phyloP scores from a whole-genome alignment of 768 basidiomycete species.

The Strobilomyces confusus region DNA sequence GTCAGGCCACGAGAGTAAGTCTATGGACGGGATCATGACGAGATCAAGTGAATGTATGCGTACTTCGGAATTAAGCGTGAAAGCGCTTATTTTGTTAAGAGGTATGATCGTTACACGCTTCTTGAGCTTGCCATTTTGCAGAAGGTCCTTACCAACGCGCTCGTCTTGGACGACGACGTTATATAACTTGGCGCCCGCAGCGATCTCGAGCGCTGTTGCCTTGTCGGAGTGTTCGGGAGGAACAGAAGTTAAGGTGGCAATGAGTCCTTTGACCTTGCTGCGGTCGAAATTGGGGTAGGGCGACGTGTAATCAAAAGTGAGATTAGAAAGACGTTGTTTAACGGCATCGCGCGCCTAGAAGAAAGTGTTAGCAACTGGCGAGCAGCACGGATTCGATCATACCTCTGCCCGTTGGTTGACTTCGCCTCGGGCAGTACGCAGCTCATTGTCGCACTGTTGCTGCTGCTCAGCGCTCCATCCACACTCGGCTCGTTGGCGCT shows the following conservation, averaged over 20 bases:
- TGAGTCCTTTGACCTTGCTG: slow-evolving; percentile 83
- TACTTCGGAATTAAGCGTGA: slow-evolving; percentile 49
- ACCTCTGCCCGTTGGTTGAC: slow-evolving; percentile 66
- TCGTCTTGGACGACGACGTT: slow-evolving; percentile 95
- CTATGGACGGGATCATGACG: background rate
- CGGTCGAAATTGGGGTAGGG: slow-evolving; percentile 82
- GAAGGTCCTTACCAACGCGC: slow-evolving; percentile 76
- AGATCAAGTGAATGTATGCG: slow-evolving; percentile 1
- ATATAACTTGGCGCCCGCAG: slow-evolving; percentile 84
- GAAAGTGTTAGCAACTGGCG: slow-evolving; percentile 6
- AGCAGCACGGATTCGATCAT: slow-evolving; percentile 11
- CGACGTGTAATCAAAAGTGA: slow-evolving; percentile 80
- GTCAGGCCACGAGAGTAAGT: background rate
- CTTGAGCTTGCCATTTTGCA: slow-evolving; percentile 73
- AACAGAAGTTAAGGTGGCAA: slow-evolving; percentile 84
- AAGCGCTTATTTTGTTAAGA: slow-evolving; percentile 81
- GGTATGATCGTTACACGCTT: slow-evolving; percentile 94
- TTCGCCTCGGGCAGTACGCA: slow-evolving; percentile 49
- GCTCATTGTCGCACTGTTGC: slow-evolving; percentile 45
- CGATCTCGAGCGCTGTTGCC: slow-evolving; percentile 88
- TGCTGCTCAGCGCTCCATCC: slow-evolving; percentile 82
- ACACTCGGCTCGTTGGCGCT: slow-evolving; percentile 48
- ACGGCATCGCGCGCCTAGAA: slow-evolving; percentile 64
- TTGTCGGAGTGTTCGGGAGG: slow-evolving; percentile 66
- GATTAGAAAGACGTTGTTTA: slow-evolving; percentile 58